Base-by-base conservation (phyloP, 164 flowering plant genomes). In the Houttuynia cordata region DNA sequence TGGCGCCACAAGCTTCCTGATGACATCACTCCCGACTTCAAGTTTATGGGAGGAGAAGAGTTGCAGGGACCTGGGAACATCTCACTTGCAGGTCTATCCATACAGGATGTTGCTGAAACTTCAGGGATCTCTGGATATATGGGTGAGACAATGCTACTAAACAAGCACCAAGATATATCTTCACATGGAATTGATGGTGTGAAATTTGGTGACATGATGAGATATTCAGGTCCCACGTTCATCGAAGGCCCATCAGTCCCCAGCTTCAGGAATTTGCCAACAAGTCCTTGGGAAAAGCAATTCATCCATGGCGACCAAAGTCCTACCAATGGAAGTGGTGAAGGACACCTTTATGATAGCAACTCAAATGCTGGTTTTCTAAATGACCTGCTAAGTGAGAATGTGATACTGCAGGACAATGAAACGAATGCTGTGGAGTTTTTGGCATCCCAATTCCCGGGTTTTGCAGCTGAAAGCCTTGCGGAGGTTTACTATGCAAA, bases 1-100 rank as follows among this genome's bases (percentile, higher is more conserved):
- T 90, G 97, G 99, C 76, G 82, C 51, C 75, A 64, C 65, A 95
- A 91, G 74, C 87, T 94, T 58, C 99, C 95, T 41, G 99, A 94
- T 78, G 99, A 94, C 67, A 91, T 94, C 61, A 94, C 91, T 37
- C 99, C 97, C 9, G 99, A 94, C 62, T 94, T 94, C 66, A 84
- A 88, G 68, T 74, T 80, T 40, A 71, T 75, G 78, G 81, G 78
- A 57, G 88, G 70, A 51, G 91, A 87, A 62, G 91, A 85, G 49
- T 65, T 81, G 61, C 85, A 77, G 60, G 82, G 76, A 64, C 57
- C 79, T 45, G 83, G 73, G 51, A 73, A 69, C 64, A 76, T 91
- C 50, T 74, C 89, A 39, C 73, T 94, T 52, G 72, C 82, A 12
- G 66, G 77, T 40, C 72, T 94, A 68, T 94, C 96, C 21, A 65